Evolutionary conservation across 345 rosid genomes (phyloP).

Genomic region (Gossypium mustelinum): DNA sequence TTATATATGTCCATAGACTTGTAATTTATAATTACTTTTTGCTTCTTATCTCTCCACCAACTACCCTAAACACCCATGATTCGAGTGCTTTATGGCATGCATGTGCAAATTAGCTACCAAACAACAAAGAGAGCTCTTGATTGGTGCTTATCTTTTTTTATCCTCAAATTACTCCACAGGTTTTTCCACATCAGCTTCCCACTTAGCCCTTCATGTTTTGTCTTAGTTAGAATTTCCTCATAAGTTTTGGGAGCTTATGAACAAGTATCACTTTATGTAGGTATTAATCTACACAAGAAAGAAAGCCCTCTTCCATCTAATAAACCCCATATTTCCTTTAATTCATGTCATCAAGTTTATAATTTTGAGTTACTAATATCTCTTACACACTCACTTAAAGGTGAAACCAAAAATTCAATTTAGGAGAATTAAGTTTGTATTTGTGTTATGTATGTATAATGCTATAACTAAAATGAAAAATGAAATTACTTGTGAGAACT

Average conservation of each 20-base stretch:
- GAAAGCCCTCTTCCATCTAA: background rate
- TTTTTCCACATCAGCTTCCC: constrained; percentile 12
- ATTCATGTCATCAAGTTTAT: background rate
- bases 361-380: background rate
- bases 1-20: constrained; percentile 14
- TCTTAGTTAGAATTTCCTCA: background rate
- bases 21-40: constrained; percentile 15
- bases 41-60: background rate
- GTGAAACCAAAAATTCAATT: too few relatives aligned
- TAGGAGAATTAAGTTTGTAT: too few relatives aligned
- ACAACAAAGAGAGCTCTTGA: background rate
- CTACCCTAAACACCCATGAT: constrained; percentile 16
- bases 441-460: background rate
- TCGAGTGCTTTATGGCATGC: constrained; percentile 23
- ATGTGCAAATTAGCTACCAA: constrained; percentile 20
- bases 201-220: background rate
- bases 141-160: background rate
- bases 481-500: too few relatives aligned
- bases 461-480: too few relatives aligned
- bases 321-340: background rate
- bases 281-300: background rate
- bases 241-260: background rate
- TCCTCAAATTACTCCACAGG: constrained; percentile 11
- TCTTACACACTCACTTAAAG: background rate
- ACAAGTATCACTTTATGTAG: background rate